A percentile compares a stretch with the other conserved stretches of the same genome.
Conservation (phyloP, 2,329 filamentous ascomycete species). For the Cytospora mali region DNA sequence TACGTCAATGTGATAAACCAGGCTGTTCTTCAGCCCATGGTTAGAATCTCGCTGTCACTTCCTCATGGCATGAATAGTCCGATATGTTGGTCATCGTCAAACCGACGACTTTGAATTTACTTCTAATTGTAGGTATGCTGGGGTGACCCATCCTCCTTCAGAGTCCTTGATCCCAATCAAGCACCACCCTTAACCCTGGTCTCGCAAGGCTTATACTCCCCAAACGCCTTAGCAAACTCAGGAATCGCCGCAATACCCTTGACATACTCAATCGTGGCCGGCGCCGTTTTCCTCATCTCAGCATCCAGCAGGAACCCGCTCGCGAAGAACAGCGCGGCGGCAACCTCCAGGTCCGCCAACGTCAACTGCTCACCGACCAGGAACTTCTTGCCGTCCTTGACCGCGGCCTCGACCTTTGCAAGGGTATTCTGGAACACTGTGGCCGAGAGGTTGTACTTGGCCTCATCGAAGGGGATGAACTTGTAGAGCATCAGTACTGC, state of each 20-base stretch:
- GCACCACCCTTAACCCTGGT: constrained; percentile 28
- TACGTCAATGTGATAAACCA: too few relatives aligned
- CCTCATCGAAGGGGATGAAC: constrained; percentile 35
- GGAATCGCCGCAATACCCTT: constrained; percentile 36
- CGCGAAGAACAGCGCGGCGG: constrained; percentile 32
- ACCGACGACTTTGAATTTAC: neutral
- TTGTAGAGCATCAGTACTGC: constrained; percentile 36
- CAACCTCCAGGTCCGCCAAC: constrained; percentile 43
- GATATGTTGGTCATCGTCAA: too few relatives aligned
- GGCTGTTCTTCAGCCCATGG: too few relatives aligned
- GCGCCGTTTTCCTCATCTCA: constrained; percentile 40
- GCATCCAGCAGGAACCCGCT: constrained; percentile 38
- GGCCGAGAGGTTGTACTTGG: constrained; percentile 29
- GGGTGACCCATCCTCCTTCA: neutral
- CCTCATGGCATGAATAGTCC: too few relatives aligned
- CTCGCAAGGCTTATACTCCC: constrained; percentile 38
- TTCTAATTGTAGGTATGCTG: neutral
- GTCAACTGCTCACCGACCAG: constrained; percentile 43
- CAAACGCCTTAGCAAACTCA: constrained; percentile 40
- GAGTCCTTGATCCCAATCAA: neutral
- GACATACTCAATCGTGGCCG: constrained; percentile 38
- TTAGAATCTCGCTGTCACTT: too few relatives aligned
- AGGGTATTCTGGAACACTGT: constrained; percentile 35
- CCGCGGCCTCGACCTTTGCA: constrained; percentile 36
- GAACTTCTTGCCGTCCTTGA: constrained; percentile 40